These are phyloP conservation scores for Hamiltosporidium magnivora DNA, from an alignment of 371 early-diverging fungal species.

Conservation along the genomic window DNA sequence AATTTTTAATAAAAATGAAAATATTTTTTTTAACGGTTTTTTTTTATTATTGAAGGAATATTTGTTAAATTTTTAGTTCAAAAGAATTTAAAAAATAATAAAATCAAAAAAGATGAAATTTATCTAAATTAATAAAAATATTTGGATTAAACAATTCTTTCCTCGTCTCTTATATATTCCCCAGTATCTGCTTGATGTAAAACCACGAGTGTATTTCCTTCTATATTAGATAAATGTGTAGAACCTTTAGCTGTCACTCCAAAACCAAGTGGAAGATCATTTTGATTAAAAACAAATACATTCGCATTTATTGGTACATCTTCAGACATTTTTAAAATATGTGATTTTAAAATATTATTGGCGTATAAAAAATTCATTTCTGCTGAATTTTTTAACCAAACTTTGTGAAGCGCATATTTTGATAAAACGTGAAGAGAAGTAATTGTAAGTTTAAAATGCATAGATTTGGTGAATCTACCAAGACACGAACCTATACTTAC, in stretches of 20 bases:
- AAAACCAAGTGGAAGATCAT: conserved; percentile 86
- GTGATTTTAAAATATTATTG: conserved; percentile 91
- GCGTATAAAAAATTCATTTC: conserved; percentile 98
- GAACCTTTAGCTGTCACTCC: conserved; percentile 85
- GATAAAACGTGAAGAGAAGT: conserved; percentile 77
- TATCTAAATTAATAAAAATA: too few species aligned
- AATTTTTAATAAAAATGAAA: too few species aligned
- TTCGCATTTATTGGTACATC: conserved; percentile 90
- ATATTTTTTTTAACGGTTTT: too few species aligned
- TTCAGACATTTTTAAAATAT: conserved; percentile 81
- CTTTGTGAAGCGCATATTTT: conserved; percentile 81
- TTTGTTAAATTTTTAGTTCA: too few species aligned
- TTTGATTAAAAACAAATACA: conserved; percentile 79
- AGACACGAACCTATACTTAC: conserved; percentile 80
- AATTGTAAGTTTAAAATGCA: conserved; percentile 83
- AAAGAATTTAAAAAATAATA: too few species aligned
- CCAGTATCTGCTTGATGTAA: conserved; percentile 96
- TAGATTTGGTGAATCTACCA: conserved; percentile 91
- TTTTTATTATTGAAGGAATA: too few species aligned
- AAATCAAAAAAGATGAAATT: too few species aligned
- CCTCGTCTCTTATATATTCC: conserved; percentile 64
- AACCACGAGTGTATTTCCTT: conserved; percentile 80
- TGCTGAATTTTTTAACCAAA: conserved; percentile 93
- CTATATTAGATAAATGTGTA: conserved; percentile 70
- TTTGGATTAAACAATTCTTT: neutral